Conservation (phyloP, 192 early-diverging fungal genomes). For the Umbelopsis isabellina region DNA sequence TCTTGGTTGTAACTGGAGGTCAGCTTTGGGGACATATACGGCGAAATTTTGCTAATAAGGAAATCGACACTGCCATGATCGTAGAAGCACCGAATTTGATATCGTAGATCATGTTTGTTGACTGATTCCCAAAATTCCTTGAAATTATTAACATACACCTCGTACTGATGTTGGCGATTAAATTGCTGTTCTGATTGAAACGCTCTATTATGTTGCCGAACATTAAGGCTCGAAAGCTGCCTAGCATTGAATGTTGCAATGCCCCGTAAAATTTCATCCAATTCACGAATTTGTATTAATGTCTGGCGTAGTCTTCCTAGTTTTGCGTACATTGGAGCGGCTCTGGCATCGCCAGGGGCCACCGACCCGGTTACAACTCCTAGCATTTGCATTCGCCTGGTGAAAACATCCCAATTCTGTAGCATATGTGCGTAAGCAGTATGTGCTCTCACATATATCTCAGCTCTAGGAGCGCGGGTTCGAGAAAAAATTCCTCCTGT, state of each 20-base stretch:
- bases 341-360: conserved; percentile 25
- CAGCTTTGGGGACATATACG: conserved; percentile 34
- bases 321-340: conserved; percentile 52
- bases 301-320: conserved; percentile 49
- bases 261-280: conserved; percentile 51
- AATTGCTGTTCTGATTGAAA: neutral
- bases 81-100: conserved; percentile 32
- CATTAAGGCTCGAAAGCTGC: conserved; percentile 3
- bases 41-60: conserved; percentile 32
- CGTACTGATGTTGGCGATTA: neutral
- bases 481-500: conserved; percentile 26
- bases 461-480: conserved; percentile 29
- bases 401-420: conserved; percentile 38
- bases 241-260: conserved; percentile 26
- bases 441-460: conserved; percentile 34
- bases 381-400: conserved; percentile 33
- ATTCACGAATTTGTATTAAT: conserved; percentile 49
- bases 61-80: conserved; percentile 33
- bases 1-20: conserved; percentile 29
- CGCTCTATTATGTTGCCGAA: neutral
- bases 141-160: conserved; percentile 6
- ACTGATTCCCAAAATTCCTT: conserved; percentile 9
- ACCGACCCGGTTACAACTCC: conserved; percentile 31
- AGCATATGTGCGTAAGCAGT: conserved; percentile 36
- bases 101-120: conserved; percentile 5